Base-by-base conservation (phyloP, 2,329 filamentous ascomycete species). In the Knufia petricola region DNA sequence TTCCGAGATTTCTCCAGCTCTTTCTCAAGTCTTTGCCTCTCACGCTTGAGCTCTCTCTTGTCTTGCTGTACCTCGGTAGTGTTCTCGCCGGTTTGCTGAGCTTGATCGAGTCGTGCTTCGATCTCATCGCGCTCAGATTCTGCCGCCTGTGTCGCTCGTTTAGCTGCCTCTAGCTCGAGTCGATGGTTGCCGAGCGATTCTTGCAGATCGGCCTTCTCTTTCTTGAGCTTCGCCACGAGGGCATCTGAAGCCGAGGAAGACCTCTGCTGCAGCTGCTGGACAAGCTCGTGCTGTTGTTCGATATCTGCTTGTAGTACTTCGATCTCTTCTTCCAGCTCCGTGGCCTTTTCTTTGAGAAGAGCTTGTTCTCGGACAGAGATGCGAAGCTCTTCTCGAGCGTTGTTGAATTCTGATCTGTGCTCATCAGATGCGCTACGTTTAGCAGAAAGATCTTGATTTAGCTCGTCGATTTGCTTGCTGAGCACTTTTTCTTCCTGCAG, bases 301-400 rank as follows among this genome's bases (percentile, higher is more conserved):
- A 82, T 64, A 31, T 74, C 77, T 19, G 74, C 71, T 61, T 87
- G 83, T 12, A 89, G 66, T 23, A 86, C 77, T 46, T 86, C 81
- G n/a, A 87, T 73, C 61, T 88, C 85, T 55, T 88, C 84, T 60
- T 89, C 83, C 17, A 89, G 64, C 6, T 75, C 74, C 50, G 84
- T 77, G 1, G 81, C 70, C 61, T 81, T 86, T 55, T 85, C 81
- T 42, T 72, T 70, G 51, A 85, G 72, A 1, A 72, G 63, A 55
- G 79, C 76, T 60, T 79, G 75, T 55, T 82, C 79, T 19, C 82
- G 73, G 54, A 81, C 78, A 21, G 77, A 77, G 43, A 82, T 71
- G n/a, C 84, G 78, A 7, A 88, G 72, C 49, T 87, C 81, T 54
- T 88, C 84, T 47, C 77, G 78, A 7, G 81, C 75, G 6, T 71